Base-by-base conservation (phyloP, 2,329 filamentous ascomycete species). In the Hypoxylon rubiginosum region DNA sequence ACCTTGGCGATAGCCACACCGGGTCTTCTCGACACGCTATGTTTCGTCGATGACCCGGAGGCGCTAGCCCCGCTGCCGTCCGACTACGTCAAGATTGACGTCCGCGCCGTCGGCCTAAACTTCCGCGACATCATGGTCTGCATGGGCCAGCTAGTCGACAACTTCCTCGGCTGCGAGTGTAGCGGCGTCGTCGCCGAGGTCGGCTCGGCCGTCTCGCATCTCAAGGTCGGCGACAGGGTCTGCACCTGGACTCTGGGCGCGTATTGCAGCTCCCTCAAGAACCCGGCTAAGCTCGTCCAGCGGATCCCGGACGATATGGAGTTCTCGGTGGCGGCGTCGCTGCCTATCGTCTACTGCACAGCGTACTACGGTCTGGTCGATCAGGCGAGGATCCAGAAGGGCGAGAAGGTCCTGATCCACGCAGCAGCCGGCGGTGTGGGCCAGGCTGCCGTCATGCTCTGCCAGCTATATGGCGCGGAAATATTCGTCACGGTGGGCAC, bases 331-430 rank as follows among this genome's bases (percentile, higher is more conserved):
- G 71, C 63, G 2, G 69, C 71, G 2, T 58, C 63, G 1, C 39
- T 72, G n/a, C 36, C 58, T 1, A 46, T 65, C 10, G 48, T 39
- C 43, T 71, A 55, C 36, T 34, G 30, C 26, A 67, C 60, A 0
- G 67, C 64, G 2, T 66, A 62, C 24, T 49, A 46, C 41, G 24
- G 48, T 4, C 55, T 72, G 0, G 41, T 64, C 26, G 45, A 62
- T 13, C 45, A 36, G 7, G 69, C 50, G 5, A 54, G 45, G 0
- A 39, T 56, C 8, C 46, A 50, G 15, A 26, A 19, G 3, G 67
- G 67, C 0, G 51, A 71, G 8, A 51, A 46, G 0, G 51, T 72
- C 1, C 39, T 72, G n/a, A 67, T 70, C 28, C 69, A n/a, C n/a
- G n/a, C n/a, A n/a, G n/a, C n/a, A n/a, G n/a, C n/a, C n/a, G n/a